These are phyloP conservation scores for Phoma herbarum DNA, from an alignment of 2,329 filamentous ascomycete genomes.

Conservation along the genomic window DNA sequence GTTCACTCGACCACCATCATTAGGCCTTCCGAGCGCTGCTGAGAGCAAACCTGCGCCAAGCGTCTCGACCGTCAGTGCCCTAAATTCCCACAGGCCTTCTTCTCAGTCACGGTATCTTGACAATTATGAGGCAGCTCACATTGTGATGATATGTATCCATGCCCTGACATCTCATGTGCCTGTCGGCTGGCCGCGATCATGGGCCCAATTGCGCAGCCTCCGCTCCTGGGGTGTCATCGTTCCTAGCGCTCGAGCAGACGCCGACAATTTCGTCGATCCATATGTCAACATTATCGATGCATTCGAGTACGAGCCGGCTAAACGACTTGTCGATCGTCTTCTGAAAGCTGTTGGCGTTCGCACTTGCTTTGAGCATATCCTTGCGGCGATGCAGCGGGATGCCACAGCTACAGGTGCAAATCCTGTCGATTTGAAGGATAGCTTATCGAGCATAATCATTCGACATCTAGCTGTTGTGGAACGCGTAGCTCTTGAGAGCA, in stretches of 20 bases:
- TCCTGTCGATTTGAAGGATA: neutral
- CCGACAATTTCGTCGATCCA: constrained; percentile 40
- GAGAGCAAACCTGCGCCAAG: constrained; percentile 32
- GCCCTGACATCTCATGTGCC: constrained; percentile 50
- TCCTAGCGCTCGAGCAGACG: constrained; percentile 29
- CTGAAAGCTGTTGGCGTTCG: constrained; percentile 60
- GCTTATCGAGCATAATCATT: constrained; percentile 32
- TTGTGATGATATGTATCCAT: constrained; percentile 54
- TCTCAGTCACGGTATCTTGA: constrained; percentile 35
- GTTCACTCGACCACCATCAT: constrained; percentile 47
- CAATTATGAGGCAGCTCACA: constrained; percentile 51
- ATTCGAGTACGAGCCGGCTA: constrained; percentile 61
- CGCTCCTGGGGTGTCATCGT: constrained; percentile 50
- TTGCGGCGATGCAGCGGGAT: constrained; percentile 38
- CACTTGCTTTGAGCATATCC: constrained; percentile 60
- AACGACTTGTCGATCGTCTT: constrained; percentile 60
- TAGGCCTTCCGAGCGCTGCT: constrained; percentile 39
- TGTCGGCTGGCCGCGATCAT: constrained; percentile 41
- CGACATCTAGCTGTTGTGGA: constrained; percentile 40
- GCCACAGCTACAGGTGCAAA: neutral
- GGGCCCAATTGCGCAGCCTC: constrained; percentile 50
- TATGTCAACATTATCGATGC: constrained; percentile 52
- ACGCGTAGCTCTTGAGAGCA: constrained; percentile 31
- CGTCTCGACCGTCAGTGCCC: neutral
- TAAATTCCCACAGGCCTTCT: neutral